Conservation (phyloP, 2,329 filamentous ascomycete species). For the Fusarium luffae region DNA sequence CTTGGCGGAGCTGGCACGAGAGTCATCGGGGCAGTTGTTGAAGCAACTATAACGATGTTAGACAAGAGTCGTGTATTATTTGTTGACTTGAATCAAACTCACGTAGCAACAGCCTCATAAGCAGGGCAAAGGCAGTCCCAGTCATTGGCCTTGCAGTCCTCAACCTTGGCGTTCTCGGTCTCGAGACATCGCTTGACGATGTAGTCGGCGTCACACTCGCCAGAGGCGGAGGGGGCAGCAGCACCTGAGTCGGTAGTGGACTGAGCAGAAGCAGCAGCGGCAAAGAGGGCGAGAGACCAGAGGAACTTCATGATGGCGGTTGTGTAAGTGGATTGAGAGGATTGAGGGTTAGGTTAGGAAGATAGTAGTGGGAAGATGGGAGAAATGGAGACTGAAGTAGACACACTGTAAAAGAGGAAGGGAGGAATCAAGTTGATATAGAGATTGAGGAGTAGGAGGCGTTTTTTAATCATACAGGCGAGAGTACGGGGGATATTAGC, state of each 20-base stretch:
- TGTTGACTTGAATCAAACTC: conserved; percentile 38
- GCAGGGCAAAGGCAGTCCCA: conserved; percentile 61
- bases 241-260: conserved; percentile 43
- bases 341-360: background rate
- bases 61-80: background rate
- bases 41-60: conserved; percentile 56
- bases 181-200: conserved; percentile 59
- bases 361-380: background rate
- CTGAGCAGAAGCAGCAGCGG: conserved; percentile 51
- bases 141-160: conserved; percentile 54
- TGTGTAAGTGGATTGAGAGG: conserved; percentile 2
- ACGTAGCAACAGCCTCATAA: conserved; percentile 60
- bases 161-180: conserved; percentile 54
- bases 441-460: conserved; percentile 10
- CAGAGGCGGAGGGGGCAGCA: conserved; percentile 45
- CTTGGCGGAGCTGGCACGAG: conserved; percentile 49
- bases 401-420: background rate
- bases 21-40: conserved; percentile 67
- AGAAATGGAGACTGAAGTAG: background rate
- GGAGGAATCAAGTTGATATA: conserved; percentile 17
- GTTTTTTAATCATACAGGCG: conserved; percentile 34
- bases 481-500: conserved; percentile 38
- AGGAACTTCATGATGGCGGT: conserved; percentile 59
- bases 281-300: conserved; percentile 54
- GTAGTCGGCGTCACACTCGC: conserved; percentile 58